Percentiles rank a stretch among this genome's conserved stretches.
Evolutionary conservation across 2,329 filamentous ascomycete species (phyloP).

Genomic region (Dactylellina parvicollis): DNA sequence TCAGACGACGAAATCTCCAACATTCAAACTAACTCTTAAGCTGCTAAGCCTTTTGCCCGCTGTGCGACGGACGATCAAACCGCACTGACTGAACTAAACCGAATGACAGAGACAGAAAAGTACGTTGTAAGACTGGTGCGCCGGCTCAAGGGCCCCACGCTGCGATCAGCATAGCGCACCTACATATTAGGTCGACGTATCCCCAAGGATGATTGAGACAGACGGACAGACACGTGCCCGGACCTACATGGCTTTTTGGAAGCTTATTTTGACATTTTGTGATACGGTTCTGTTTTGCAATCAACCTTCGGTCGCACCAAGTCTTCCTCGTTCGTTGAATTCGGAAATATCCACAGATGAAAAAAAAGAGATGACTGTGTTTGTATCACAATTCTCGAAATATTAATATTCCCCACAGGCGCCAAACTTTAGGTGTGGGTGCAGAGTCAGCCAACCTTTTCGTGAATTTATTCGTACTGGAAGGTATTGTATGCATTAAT

Average conservation of each 20-base stretch:
- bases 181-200: slow-evolving; percentile 18
- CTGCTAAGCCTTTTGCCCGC: neutral
- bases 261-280: slow-evolving; percentile 50
- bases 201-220: neutral
- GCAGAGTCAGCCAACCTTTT: too few species aligned
- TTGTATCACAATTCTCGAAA: neutral
- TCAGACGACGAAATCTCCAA: neutral
- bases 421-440: neutral
- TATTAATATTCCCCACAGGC: too few species aligned
- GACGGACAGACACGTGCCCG: slow-evolving; percentile 17
- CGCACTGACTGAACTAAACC: too few species aligned
- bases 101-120: too few species aligned
- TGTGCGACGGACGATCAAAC: slow-evolving; percentile 42
- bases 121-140: too few species aligned
- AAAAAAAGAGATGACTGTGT: too few species aligned
- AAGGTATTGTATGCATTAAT: neutral
- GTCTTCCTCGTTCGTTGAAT: neutral
- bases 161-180: slow-evolving; percentile 17
- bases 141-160: slow-evolving; percentile 10
- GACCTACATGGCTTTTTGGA: neutral
- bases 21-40: neutral
- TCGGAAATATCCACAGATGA: neutral
- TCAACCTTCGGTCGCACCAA: neutral
- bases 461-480: too few species aligned
- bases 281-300: slow-evolving; percentile 8